Evolutionary conservation across 257 asterid genomes (phyloP).

Genomic region (Cruciata laevipes): DNA sequence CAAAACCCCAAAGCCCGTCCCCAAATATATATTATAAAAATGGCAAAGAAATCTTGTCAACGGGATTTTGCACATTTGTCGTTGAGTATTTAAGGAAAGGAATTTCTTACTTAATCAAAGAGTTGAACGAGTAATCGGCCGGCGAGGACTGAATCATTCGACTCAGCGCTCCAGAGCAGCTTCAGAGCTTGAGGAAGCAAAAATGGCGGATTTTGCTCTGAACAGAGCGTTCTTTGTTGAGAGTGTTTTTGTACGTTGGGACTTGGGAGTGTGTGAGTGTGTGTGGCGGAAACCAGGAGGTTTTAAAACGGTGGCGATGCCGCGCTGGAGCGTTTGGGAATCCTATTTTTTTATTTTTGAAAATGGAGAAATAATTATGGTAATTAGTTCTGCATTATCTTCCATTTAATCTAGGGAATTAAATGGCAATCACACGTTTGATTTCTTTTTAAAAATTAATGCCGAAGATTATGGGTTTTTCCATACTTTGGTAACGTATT

Average conservation of each 20-base stretch:
- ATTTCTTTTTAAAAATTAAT: not conserved
- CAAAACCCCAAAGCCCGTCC: not conserved
- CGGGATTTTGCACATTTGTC: not conserved
- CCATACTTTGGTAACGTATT: not conserved
- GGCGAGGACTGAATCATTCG: conserved; percentile 5
- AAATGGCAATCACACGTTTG: not conserved
- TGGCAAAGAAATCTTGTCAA: not conserved
- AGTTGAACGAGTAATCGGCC: conserved; percentile 21
- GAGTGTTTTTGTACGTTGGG: not conserved
- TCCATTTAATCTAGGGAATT: not conserved
- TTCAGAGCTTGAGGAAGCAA: not conserved
- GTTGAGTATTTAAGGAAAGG: not conserved
- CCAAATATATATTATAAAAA: not conserved
- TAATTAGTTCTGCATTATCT: not conserved
- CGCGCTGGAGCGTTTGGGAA: conserved; percentile 44
- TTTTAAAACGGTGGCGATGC: too few relatives aligned
- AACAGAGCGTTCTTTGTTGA: not conserved
- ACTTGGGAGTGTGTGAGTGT: not conserved
- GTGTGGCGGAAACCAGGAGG: conserved; percentile 9
- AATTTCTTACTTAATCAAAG: conserved; percentile 17
- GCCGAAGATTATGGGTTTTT: not conserved
- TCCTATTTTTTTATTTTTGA: not conserved
- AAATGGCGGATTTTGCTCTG: conserved; percentile 2
- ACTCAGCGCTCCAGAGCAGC: conserved; percentile 4
- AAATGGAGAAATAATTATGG: not conserved